Base-by-base conservation (phyloP, 257 asterid species). In the Hygrophila difformis region DNA sequence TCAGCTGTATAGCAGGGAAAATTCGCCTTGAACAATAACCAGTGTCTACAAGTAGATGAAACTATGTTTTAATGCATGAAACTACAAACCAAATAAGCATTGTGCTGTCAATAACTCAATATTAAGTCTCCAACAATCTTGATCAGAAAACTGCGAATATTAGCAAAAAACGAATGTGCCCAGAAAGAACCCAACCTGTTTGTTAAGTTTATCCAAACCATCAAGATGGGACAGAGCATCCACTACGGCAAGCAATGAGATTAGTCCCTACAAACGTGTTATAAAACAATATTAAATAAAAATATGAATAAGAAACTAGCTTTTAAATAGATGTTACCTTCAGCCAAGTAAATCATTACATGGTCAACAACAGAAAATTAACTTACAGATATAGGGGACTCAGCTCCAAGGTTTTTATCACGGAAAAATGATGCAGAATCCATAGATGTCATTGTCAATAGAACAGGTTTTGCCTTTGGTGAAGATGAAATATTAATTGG, bases 341-440 rank as follows among this genome's bases (percentile, higher is more conserved):
- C 36, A 35, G 23, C 50, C 53, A 26, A 54, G 55, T 20, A 47
- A 50, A 47, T 28, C 36, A 47, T n/a, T n/a, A n/a, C n/a, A n/a
- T n/a, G n/a, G n/a, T n/a, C n/a, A n/a, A n/a, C 43, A 18, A 39
- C 16, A 45, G 14, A 26, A 33, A 62, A 26, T 50, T 43, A 59
- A 74, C 96, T 63, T 78, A 91, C 98, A 38, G 98, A 91, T 66
- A 91, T 71, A 56, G 94, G 93, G 63, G 98, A 85, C 64, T 91
- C 96, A 50, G 98, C 98, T 9, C 98, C 98, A 45, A 78, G 66
- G 60, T 78, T 85, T 76, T 60, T 71, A 71, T 91, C 98, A 50
- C 96, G 98, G 61, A 91, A 91, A 71, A 89, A 85, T 11, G 96
- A 91, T 59, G 92, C 78, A 26, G 98, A 65, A 74, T 91, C 98